Evolutionary conservation across 345 rosid genomes (phyloP).

Genomic region (Triadica sebifera): DNA sequence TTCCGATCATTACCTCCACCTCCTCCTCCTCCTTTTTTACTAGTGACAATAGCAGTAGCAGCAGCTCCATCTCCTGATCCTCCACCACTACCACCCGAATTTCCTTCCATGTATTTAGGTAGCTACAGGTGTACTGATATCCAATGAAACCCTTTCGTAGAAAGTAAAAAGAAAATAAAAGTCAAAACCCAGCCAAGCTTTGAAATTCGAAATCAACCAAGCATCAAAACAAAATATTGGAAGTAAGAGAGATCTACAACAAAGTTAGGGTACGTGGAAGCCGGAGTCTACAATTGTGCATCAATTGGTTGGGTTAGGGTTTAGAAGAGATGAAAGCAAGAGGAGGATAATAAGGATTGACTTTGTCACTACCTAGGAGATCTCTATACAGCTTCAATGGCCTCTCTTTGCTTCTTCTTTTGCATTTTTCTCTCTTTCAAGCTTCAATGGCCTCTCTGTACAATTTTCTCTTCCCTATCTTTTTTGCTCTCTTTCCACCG

Average conservation of each 20-base stretch:
- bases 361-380: too few species aligned
- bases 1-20: conserved; percentile 67
- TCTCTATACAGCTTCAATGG: too few species aligned
- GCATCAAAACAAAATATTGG: neutral
- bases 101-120: conserved; percentile 44
- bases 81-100: conserved; percentile 37
- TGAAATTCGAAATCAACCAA: neutral
- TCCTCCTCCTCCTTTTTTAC: conserved; percentile 32
- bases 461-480: too few species aligned
- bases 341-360: conserved; percentile 8
- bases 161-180: too few species aligned
- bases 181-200: neutral
- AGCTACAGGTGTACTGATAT: neutral
- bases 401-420: too few species aligned
- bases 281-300: neutral
- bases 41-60: conserved; percentile 18
- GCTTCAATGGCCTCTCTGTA: too few species aligned
- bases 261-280: neutral
- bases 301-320: conserved; percentile 12
- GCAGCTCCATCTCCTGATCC: conserved; percentile 7
- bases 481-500: too few species aligned
- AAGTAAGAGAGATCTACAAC: conserved; percentile 17
- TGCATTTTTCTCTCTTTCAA: too few species aligned
- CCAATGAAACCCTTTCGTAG: too few species aligned
- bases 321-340: conserved; percentile 9